Evolutionary conservation across 495 filamentous ascomycete genomes (phyloP), one percentile per base, ranked within the genome.

Genomic region (Haplographium delicatum): DNA sequence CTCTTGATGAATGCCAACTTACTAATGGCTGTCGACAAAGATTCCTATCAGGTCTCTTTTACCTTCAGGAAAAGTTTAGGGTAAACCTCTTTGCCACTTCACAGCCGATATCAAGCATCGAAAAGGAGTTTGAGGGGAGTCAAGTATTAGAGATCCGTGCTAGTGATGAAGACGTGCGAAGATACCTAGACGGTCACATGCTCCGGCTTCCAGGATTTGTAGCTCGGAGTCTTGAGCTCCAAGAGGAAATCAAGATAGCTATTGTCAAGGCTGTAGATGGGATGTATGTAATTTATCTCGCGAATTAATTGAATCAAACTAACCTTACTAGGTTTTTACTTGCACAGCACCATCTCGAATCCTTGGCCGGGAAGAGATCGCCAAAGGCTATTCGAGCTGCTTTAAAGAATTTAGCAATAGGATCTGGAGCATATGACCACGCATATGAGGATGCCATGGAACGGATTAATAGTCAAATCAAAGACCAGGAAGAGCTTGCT

Each of bases 1-100:
- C 69, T n/a, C 54, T 75, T 5, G 71, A 74, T 53, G 71, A 75
- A 57, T 68, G 63, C 40, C 37, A 42, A 33, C 47, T 39, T 18
- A 28, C 60, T 25, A 54, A 67, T 52, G 64, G 58, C 24, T 57
- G 62, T 51, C 55, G 61, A 35, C 49, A 58, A 35, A 25, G 34
- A 24, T 54, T 71, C 49, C 50, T 71, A n/a, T 50, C 51, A 19
- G 51, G 56, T 9, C 47, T 72, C 22, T 58, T 62, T 20, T 49
- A 52, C 7, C 46, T 73, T n/a, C 68, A 69, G n/a, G 51, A 46
- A 0, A 53, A 54, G 24, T 50, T 28, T 1, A 28, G 53, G 11
- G 33, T 62, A 24, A 62, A 61, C 35, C 40, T 68, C 27, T 47
- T 65, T 24, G 54, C 58, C 7, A 68, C 66, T 5, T 64, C 66